Evolutionary conservation across 2,329 filamentous ascomycete species (phyloP), one percentile per base, ranked within the genome.

Genomic region (Xylaria multiplex): DNA sequence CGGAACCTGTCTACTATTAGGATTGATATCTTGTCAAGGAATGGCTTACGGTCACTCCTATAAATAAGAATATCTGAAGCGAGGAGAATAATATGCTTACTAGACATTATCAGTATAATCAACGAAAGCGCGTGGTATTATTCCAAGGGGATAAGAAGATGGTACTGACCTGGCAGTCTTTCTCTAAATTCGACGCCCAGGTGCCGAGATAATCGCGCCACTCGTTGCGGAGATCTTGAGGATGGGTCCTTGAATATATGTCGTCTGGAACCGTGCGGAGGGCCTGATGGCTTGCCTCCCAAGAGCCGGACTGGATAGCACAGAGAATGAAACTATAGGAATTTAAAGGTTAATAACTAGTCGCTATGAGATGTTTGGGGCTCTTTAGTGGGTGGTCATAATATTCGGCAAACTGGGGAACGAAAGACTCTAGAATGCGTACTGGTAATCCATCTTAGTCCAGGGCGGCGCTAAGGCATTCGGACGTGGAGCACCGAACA

Each of bases 181-280:
- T 65, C 65, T 62, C 70, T 62, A 62, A 59, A 3, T 42, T 43
- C 40, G 35, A 6, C 65, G 43, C 64, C 71, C 71, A 60, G 62
- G 64, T 42, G 22, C 37, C 52, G 7, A 72, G 62, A 57, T 69
- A 64, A 8, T 63, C 49, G 6, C 64, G 56, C 54, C 69, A 67
- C 27, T 54, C 16, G 27, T 11, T 19, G 16, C 62, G 65, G 13
- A 67, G 37, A 16, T 65, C 53, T 9, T 60, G 46, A 16, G 27
- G 32, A 50, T 66, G 57, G 1, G 59, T 65, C n/a, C 65, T 57
- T 22, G 65, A 68, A 24, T 68, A 65, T 30, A 74, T 66, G 43
- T 74, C 69, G 56, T 73, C 72, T 1, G 70, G 66, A 56, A 72
- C 68, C n/a, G 70, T 64, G 52, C 72, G 70, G 13, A 73, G 63